A percentile compares a stretch with the other conserved stretches of the same genome.
These are phyloP conservation scores for Spergularia marina DNA, from an alignment of 148 eudicot genomes.

Conservation along the genomic window DNA sequence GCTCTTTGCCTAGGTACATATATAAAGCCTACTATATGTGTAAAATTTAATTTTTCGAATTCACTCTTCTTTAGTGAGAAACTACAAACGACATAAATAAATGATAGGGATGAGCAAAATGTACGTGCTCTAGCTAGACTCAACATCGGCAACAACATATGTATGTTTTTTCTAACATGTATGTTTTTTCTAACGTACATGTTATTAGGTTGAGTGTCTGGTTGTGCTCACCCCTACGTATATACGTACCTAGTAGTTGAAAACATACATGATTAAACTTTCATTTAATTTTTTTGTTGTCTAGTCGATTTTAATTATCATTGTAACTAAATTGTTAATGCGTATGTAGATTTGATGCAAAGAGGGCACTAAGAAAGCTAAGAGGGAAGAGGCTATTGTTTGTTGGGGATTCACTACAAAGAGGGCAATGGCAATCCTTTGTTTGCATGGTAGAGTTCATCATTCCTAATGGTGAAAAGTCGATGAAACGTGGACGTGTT, in stretches of 20 bases:
- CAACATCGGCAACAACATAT: too few relatives aligned
- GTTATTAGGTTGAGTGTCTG: too few relatives aligned
- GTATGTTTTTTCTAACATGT: too few relatives aligned
- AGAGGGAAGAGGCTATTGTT: slow-evolving; percentile 89
- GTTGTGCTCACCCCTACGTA: too few relatives aligned
- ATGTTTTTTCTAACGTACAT: too few relatives aligned
- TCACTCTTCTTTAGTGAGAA: too few relatives aligned
- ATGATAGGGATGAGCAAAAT: too few relatives aligned
- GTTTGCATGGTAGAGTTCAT: slow-evolving; percentile 71
- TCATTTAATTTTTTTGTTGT: neutral
- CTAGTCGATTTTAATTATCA: neutral
- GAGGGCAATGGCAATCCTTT: slow-evolving; percentile 96
- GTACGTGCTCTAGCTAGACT: too few relatives aligned
- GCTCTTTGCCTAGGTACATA: slow-evolving; percentile 69
- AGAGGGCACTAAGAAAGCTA: slow-evolving; percentile 54
- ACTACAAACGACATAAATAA: too few relatives aligned
- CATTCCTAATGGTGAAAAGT: slow-evolving; percentile 57
- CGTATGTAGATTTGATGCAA: slow-evolving; percentile 73
- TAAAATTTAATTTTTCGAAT: neutral
- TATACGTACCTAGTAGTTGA: too few relatives aligned
- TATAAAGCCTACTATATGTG: neutral
- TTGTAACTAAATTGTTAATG: neutral
- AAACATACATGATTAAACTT: neutral
- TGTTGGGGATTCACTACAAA: slow-evolving; percentile 86
- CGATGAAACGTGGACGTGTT: slow-evolving; percentile 59